Conservation (phyloP, 352 stramenopile genomes). For the Phytophthora idaei region DNA sequence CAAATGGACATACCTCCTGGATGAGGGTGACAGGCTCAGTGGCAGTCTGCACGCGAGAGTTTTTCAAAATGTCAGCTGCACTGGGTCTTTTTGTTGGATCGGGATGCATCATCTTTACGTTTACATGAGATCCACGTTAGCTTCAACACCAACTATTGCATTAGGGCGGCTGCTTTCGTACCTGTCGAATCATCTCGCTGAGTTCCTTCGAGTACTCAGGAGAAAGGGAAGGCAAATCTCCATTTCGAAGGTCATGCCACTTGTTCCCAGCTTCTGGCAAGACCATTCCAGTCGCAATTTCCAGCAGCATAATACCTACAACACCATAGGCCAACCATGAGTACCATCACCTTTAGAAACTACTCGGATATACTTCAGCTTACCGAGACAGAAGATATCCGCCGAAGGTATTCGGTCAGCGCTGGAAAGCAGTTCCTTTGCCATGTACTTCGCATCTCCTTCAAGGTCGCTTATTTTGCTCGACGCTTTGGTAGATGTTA, state of each 20-base stretch:
- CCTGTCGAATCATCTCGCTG: constrained; percentile 43
- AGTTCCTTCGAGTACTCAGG: constrained; percentile 58
- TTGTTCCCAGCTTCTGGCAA: constrained; percentile 57
- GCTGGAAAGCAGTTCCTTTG: constrained; percentile 88
- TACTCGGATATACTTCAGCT: neutral
- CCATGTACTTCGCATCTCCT: constrained; percentile 94
- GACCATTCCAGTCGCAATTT: constrained; percentile 48
- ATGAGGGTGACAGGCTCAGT: constrained; percentile 26
- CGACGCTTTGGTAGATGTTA: constrained; percentile 26
- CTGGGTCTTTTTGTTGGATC: constrained; percentile 50
- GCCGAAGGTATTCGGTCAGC: constrained; percentile 65
- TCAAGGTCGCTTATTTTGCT: constrained; percentile 78
- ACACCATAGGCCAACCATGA: constrained; percentile 5
- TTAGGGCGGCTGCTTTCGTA: constrained; percentile 18
- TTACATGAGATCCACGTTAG: constrained; percentile 1
- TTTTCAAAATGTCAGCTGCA: constrained; percentile 43
- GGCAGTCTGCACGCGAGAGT: constrained; percentile 24
- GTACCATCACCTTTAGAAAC: neutral
- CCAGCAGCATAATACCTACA: constrained; percentile 71
- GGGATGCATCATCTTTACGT: constrained; percentile 67
- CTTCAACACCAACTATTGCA: neutral
- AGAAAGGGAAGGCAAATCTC: constrained; percentile 48
- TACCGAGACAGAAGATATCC: constrained; percentile 97
- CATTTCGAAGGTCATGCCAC: constrained; percentile 75
- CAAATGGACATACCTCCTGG: constrained; percentile 30